Evolutionary conservation across 345 rosid genomes (phyloP), one percentile per base, ranked within the genome.

Genomic region (Salix udensis): DNA sequence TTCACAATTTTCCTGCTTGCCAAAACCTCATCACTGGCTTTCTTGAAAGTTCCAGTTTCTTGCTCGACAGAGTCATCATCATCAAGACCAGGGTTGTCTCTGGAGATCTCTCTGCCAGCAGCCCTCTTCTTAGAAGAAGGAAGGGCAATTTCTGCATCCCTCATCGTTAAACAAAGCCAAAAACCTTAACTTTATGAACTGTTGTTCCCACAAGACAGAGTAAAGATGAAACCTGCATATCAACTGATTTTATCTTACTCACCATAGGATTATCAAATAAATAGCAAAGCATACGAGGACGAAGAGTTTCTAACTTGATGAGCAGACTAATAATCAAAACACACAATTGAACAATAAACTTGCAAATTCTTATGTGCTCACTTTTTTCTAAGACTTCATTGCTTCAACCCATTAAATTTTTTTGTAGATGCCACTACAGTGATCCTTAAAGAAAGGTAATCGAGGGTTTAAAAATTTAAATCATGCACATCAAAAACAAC

Each of bases 111-210:
- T 79, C 92, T 90, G 76, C 90, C 89, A 14, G 99, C 99, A 70
- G 94, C 92, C 83, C 99, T 96, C 89, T 96, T 96, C 87, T 92
- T 96, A n/a, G 98, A 91, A 75, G 94, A 78, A 52, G 93, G 90
- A 72, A 93, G 87, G n/a, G 78, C 78, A 81, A 79, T 84, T 65
- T 92, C 98, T 15, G 96, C 81, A 77, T 96, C 98, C 50, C 94
- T 92, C 99, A 93, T 93, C 48, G 79, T 12, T 23, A 12, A 34
- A 67, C 19, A 39, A 52, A 44, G 39, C 60, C 70, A 24, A 70
- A 39, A 26, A 37, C 37, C 42, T 53, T 50, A 31, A 48, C 40
- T 65, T 36, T 55, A 36, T 1, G 46, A 66, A 2, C 13, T 5
- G 50, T 39, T 53, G 14, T 72, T 12, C 40, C 46, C 55, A 10